Evolutionary conservation across 2,329 filamentous ascomycete species (phyloP), one percentile per base, ranked within the genome.

Genomic region (Fusarium zealandicum): DNA sequence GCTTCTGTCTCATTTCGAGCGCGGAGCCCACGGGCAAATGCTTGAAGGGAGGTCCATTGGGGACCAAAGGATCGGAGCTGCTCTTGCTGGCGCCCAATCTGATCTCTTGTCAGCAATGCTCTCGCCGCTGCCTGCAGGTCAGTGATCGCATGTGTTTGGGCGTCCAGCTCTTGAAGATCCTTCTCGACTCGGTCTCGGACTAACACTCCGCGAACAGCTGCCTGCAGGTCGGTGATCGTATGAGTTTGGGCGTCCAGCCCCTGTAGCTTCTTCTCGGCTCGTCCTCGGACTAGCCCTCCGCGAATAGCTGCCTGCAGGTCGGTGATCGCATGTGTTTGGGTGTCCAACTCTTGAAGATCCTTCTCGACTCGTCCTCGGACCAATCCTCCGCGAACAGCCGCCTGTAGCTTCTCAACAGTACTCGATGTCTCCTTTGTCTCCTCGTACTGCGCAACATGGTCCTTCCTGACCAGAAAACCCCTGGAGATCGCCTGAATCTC

Each of bases 251-350:
- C 75, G 50, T 81, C 78, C 42, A 89, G 77, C 48, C 76, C 71
- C 60, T 77, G 73, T 51, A 82, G 76, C 52, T 86, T 82, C 42
- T 81, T 75, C 14, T 80, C 77, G 48, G 88, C 73, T 39, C 80
- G 78, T 56, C 75, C 79, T 65, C 90, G 81, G 59, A 86, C 72
- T 53, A 91, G 72, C 75, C 85, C 82, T 65, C 89, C 90, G 54
- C 90, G 82, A 62, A 86, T 82, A 33, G 83, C 82, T 64, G 88
- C 85, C 75, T 93, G 90, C 52, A 92, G 73, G 46, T 78, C 74
- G 44, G 78, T 78, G 56, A 86, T 78, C 30, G 78, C 76, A 36
- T 70, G 70, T 58, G 79, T 76, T 64, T 85, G 73, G 51, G 76
- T 74, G 50, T 81, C 78, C 42, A 89, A 77, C 48, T 76, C 71